Percentiles rank a stretch among this genome's conserved stretches.
Evolutionary conservation across 140 eudicot species (phyloP).

Genomic region (Senecio squalidus): DNA sequence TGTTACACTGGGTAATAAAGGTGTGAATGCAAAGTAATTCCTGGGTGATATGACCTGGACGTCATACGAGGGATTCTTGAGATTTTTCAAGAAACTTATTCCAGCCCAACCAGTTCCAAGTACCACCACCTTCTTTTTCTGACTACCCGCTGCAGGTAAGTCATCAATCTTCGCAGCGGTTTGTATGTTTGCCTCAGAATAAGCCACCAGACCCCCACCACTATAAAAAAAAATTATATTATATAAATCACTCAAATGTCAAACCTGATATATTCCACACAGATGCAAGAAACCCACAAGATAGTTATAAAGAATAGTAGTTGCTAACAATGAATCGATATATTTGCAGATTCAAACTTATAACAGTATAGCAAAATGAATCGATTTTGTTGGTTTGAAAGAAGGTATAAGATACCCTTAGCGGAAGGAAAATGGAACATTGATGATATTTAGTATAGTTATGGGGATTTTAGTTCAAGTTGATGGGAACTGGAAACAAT

Average conservation of each 20-base stretch:
- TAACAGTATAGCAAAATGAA: no score
- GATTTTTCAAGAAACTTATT: constrained; percentile 80
- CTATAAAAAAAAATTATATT: constrained; percentile 27
- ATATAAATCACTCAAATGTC: background rate
- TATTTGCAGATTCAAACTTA: no score
- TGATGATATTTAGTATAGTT: no score
- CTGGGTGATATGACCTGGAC: constrained; percentile 92
- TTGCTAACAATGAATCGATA: no score
- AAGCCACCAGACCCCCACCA: constrained; percentile 88
- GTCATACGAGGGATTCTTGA: constrained; percentile 66
- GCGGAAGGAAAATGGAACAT: no score
- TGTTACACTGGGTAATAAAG: constrained; percentile 94
- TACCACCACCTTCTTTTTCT: constrained; percentile 86
- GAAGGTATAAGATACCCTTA: no score
- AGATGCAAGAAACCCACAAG: no score
- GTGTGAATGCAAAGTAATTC: constrained; percentile 93
- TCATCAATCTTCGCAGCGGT: constrained; percentile 22
- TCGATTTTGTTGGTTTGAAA: no score
- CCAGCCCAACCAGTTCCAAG: constrained; percentile 99
- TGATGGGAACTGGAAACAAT: no score
- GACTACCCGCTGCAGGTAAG: constrained; percentile 36
- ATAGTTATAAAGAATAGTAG: no score
- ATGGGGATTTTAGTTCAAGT: no score
- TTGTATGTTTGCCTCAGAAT: constrained; percentile 52
- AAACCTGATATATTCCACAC: no score